phyloP scores from a whole-genome alignment of 805 yeast species.

The Candida vaughaniae region DNA sequence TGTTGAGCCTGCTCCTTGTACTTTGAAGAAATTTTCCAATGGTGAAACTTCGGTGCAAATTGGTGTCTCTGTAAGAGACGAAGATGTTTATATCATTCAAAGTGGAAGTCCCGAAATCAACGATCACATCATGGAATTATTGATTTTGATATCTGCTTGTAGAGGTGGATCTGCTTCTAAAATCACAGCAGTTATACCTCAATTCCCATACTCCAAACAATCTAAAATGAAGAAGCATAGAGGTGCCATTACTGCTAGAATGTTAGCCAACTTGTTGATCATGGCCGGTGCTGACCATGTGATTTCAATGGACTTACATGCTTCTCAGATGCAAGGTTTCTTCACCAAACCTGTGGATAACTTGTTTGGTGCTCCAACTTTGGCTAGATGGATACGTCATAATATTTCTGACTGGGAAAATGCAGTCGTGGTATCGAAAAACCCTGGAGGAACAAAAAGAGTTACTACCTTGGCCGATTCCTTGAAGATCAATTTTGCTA shows the following conservation, averaged over 20 bases:
- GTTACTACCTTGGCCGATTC: constrained; percentile 98
- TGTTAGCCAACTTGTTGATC: constrained; percentile 90
- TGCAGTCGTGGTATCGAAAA: constrained; percentile 96
- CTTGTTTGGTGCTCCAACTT: constrained; percentile 91
- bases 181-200: constrained; percentile 95
- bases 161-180: constrained; percentile 98
- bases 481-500: constrained; percentile 92
- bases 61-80: constrained; percentile 93
- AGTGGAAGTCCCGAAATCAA: constrained; percentile 85
- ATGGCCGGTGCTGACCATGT: constrained; percentile 99
- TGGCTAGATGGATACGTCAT: constrained; percentile 93
- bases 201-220: constrained; percentile 96
- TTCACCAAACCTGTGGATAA: constrained; percentile 97
- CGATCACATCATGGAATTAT: constrained; percentile 94
- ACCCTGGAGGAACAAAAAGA: constrained; percentile 98
- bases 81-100: constrained; percentile 90
- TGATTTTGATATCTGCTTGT: constrained; percentile 92
- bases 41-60: constrained; percentile 97
- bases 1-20: constrained; percentile 90
- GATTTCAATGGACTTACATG: constrained; percentile 93
- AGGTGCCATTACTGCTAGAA: constrained; percentile 97
- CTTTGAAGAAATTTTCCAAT: constrained; percentile 88
- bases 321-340: constrained; percentile 99
- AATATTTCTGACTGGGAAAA: constrained; percentile 81
- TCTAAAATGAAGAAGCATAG: constrained; percentile 98